Evolutionary conservation across 2,329 filamentous ascomycete genomes (phyloP).

Genomic region (Neofusicoccum kwambonambiense): DNA sequence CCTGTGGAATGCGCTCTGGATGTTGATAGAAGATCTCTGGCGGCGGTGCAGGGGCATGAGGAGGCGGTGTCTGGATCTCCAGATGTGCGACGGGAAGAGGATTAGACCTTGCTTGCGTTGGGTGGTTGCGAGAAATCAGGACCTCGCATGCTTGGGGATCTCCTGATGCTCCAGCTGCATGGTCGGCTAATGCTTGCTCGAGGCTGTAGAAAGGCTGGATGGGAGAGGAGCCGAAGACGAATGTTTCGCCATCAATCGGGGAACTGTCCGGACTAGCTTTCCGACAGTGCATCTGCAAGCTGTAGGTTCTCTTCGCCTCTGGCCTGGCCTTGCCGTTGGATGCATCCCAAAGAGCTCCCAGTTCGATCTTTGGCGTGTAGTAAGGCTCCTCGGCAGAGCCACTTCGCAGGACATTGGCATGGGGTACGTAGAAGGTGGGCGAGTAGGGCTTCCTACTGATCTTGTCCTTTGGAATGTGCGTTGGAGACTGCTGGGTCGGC

Average conservation of each 20-base stretch:
- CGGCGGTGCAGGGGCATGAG: constrained; percentile 19
- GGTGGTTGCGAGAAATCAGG: constrained; percentile 39
- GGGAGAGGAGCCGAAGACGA: constrained; percentile 66
- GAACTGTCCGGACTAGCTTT: constrained; percentile 27
- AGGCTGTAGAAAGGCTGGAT: constrained; percentile 70
- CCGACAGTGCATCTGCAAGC: constrained; percentile 41
- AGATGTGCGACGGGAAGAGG: constrained; percentile 42
- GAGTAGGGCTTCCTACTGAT: constrained; percentile 66
- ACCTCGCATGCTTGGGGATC: constrained; percentile 24
- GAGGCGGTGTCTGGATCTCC: constrained; percentile 37
- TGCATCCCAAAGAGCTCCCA: constrained; percentile 67
- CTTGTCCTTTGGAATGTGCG: constrained; percentile 61
- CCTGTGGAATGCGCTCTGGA: not conserved
- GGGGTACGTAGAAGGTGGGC: constrained; percentile 46
- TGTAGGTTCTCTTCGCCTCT: constrained; percentile 34
- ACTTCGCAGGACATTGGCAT: constrained; percentile 33
- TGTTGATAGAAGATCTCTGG: not conserved
- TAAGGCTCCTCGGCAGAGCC: constrained; percentile 32
- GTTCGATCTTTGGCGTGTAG: constrained; percentile 56
- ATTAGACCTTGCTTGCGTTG: constrained; percentile 32
- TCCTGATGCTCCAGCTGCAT: constrained; percentile 14
- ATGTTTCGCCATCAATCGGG: constrained; percentile 21
- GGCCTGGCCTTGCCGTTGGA: constrained; percentile 63
- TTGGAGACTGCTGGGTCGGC: constrained; percentile 64
- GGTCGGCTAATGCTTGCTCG: constrained; percentile 29